phyloP scores from a whole-genome alignment of 345 rosid species.

The Corymbia maculata region DNA sequence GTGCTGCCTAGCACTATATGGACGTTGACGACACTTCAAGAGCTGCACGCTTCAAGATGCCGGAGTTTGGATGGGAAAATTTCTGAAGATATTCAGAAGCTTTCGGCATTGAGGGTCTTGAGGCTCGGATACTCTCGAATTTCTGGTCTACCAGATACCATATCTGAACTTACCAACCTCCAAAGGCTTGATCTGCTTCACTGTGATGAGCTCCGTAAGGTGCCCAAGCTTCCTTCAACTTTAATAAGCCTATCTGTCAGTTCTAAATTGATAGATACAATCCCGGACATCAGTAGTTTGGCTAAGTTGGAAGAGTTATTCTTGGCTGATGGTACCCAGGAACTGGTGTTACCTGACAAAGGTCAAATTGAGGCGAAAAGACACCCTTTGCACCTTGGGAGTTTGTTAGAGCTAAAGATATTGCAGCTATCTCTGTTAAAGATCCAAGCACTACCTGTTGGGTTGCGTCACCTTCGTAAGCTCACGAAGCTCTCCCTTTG shows the following conservation, averaged over 20 bases:
- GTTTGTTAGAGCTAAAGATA: background rate
- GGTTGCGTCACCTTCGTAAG: background rate
- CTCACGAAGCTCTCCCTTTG: background rate
- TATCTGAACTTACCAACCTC: background rate
- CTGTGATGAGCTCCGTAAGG: background rate
- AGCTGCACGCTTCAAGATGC: background rate
- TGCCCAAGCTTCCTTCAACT: background rate
- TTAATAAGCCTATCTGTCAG: background rate
- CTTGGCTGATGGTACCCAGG: background rate
- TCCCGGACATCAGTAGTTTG: background rate
- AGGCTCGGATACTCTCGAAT: background rate
- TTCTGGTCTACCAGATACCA: background rate
- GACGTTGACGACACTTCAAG: background rate
- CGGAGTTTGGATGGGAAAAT: background rate
- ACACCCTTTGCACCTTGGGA: background rate
- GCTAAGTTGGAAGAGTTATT: background rate
- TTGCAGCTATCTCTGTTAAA: background rate
- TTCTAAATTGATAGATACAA: background rate
- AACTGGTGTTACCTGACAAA: background rate
- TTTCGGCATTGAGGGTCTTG: background rate
- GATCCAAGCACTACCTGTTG: background rate
- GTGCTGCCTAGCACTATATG: background rate
- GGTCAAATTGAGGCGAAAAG: background rate
- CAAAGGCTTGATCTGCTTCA: background rate
- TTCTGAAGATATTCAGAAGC: background rate